Evolutionary conservation across 441 rosid species (phyloP).

Genomic region (Bruguiera hainesii): DNA sequence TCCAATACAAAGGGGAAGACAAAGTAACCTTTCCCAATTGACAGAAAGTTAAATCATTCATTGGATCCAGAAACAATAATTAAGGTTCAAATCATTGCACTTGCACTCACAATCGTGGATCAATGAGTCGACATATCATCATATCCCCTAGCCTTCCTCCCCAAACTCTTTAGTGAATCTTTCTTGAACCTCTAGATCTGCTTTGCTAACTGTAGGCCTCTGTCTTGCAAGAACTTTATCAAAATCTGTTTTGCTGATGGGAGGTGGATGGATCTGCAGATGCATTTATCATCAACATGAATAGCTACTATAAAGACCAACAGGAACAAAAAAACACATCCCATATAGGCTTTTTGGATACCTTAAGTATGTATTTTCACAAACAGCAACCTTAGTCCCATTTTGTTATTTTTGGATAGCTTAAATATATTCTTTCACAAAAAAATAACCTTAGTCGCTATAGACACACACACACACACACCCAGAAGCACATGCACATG

Average conservation of each 20-base stretch:
- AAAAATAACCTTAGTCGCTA: too few relatives aligned
- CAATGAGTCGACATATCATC: slow-evolving; percentile 10
- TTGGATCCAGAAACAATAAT: slow-evolving; percentile 31
- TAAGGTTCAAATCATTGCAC: slow-evolving; percentile 42
- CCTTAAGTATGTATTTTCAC: too few relatives aligned
- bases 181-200: slow-evolving; percentile 92
- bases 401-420: not conserved
- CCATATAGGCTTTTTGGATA: not conserved
- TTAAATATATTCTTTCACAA: not conserved
- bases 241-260: slow-evolving; percentile 77
- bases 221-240: slow-evolving; percentile 98
- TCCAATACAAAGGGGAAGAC: slow-evolving; percentile 40
- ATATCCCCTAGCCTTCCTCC: slow-evolving; percentile 79
- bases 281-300: slow-evolving; percentile 12
- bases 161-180: slow-evolving; percentile 99
- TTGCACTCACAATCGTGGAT: slow-evolving; percentile 27
- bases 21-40: slow-evolving; percentile 29
- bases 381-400: not conserved
- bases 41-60: slow-evolving; percentile 24
- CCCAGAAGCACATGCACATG: too few relatives aligned
- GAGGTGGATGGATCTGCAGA: slow-evolving; percentile 93
- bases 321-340: not conserved
- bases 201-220: slow-evolving; percentile 94
- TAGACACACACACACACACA: too few relatives aligned
- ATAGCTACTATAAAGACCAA: not conserved